phyloP scores from a whole-genome alignment of 345 rosid genomes.

The Noccaea bulbosa region DNA sequence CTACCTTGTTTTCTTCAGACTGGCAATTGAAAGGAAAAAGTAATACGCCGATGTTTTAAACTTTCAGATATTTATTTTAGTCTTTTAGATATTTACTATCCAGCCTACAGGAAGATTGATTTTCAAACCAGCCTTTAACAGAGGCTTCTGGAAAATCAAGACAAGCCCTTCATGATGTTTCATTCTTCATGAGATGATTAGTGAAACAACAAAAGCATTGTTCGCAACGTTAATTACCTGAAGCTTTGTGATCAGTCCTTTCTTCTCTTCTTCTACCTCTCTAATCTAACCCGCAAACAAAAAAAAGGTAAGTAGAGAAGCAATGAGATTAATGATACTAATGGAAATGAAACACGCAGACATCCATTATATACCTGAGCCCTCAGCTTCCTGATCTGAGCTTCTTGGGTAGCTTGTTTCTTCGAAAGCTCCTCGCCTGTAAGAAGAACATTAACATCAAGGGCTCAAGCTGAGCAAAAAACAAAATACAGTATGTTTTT shows the following conservation, averaged over 20 bases:
- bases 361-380: slow-evolving; percentile 70
- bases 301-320: slow-evolving; percentile 36
- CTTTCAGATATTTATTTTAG: slow-evolving; percentile 17
- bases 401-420: slow-evolving; percentile 97
- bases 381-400: slow-evolving; percentile 92
- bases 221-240: slow-evolving; percentile 64
- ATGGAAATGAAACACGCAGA: slow-evolving; percentile 25
- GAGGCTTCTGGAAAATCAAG: slow-evolving; percentile 24
- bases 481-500: background rate
- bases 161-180: slow-evolving; percentile 18
- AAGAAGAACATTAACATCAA: slow-evolving; percentile 29
- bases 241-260: slow-evolving; percentile 87
- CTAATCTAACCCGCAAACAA: slow-evolving; percentile 66
- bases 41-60: slow-evolving; percentile 18
- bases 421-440: slow-evolving; percentile 99
- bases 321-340: slow-evolving; percentile 21
- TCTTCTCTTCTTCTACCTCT: slow-evolving; percentile 98
- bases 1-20: slow-evolving; percentile 98
- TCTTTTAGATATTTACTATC: too few relatives aligned
- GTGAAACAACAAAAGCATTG: slow-evolving; percentile 14
- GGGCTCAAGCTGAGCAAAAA: slow-evolving; percentile 23
- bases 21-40: slow-evolving; percentile 41
- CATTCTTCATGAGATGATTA: slow-evolving; percentile 3
- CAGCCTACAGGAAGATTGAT: slow-evolving; percentile 13
- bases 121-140: slow-evolving; percentile 21